Evolutionary conservation across 805 yeast genomes (phyloP).

Genomic region (Candida qinlingensis): DNA sequence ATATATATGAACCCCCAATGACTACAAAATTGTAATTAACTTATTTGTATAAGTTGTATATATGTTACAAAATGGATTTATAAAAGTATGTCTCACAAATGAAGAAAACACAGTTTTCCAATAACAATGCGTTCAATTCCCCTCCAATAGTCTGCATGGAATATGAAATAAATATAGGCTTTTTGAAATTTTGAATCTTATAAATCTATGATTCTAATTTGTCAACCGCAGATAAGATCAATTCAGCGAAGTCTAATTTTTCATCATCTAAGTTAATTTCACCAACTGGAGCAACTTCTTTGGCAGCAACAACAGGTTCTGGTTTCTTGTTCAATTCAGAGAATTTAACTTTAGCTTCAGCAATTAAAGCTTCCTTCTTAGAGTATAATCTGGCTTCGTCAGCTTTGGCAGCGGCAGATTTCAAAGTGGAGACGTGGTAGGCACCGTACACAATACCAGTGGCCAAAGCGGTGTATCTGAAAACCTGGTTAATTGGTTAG

Average conservation of each 20-base stretch:
- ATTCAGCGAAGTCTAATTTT: slow-evolving; percentile 76
- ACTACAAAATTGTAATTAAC: too few relatives aligned
- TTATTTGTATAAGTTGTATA: neutral
- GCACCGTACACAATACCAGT: slow-evolving; percentile 89
- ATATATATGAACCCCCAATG: neutral
- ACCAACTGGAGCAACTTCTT: slow-evolving; percentile 34
- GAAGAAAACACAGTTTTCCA: neutral
- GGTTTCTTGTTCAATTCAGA: slow-evolving; percentile 55
- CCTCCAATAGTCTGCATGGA: neutral
- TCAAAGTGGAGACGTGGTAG: slow-evolving; percentile 69
- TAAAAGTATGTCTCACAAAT: neutral
- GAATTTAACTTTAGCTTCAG: slow-evolving; percentile 85
- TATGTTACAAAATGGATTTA: slow-evolving; percentile 5
- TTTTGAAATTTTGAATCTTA: neutral
- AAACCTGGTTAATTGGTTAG: slow-evolving; percentile 41
- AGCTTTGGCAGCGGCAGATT: slow-evolving; percentile 51
- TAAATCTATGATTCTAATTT: slow-evolving; percentile 33
- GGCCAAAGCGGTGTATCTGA: slow-evolving; percentile 89
- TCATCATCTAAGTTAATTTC: slow-evolving; percentile 80
- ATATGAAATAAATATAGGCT: slow-evolving; percentile 7
- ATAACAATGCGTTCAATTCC: too few relatives aligned
- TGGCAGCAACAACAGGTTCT: slow-evolving; percentile 27
- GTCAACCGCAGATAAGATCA: slow-evolving; percentile 60
- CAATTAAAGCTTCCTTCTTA: slow-evolving; percentile 68
- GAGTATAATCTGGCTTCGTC: slow-evolving; percentile 55